Evolutionary conservation across 2,329 filamentous ascomycete species (phyloP), one percentile per base, ranked within the genome.

Genomic region (Eutypella sp.): DNA sequence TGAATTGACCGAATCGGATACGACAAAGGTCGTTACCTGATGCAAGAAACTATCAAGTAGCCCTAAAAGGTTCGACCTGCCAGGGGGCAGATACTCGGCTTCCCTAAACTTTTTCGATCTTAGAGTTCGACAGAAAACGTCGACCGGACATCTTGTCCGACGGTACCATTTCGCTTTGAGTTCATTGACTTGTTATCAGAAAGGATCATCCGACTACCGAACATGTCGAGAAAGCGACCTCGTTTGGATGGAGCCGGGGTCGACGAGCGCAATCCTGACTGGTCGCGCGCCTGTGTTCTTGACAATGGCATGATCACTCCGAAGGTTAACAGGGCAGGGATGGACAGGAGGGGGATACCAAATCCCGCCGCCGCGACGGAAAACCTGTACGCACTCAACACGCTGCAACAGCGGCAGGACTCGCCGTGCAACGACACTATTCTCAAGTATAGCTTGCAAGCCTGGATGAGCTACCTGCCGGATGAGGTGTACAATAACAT

Each of bases 301-400:
- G 47, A 46, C 19, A 54, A 54, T 20, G 49, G 51, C 15, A 25
- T 53, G 18, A 53, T 53, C 19, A 44, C 39, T 22, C 22, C 39
- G 10, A 47, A 51, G 15, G 40, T 42, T 11, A 8, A 1, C 10
- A 42, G 10, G 29, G 19, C 19, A n/a, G 2, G 5, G 1, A 15
- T 49, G 10, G 15, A 13, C 13, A 19, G 33, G 3, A 18, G 4
- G 2, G 18, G 4, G 7, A 4, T 45, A 5, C 41, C 39, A 2
- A 10, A 22, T 9, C 47, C 51, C 1, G 8, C 5, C 11, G 42
- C 11, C 10, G 25, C 51, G 2, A 40, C 42, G 11, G 38, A 44
- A 9, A 33, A 47, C 23, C 29, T 54, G 4, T 52, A 54, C 19
- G 46, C 49, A 3, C 34, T 52, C 10, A 52, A 54, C n/a, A 45